Base-by-base conservation (phyloP, 2,329 filamentous ascomycete genomes). In the Blastomyces emzantsi region DNA sequence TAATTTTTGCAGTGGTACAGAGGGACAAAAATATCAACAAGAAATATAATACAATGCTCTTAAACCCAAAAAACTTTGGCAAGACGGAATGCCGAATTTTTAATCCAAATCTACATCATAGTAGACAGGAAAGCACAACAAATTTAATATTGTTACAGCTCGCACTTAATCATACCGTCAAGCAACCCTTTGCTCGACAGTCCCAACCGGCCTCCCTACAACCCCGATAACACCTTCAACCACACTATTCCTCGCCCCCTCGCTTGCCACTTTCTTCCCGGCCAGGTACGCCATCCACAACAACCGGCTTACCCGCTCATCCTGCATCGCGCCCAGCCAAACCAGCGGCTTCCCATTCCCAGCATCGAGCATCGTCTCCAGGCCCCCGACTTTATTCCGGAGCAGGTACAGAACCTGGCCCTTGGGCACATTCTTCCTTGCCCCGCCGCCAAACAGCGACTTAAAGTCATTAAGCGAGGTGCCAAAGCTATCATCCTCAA, bases 251-350 rank as follows among this genome's bases (percentile, higher is more conserved):
- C 93, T 83, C 19, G 92, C 90, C 2, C 83, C 81, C 74, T 96
- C 91, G 67, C 90, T 95, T 39, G 92, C 92, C 11, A 97, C 92
- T 70, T 87, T 91, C 74, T 85, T 89, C 0, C 94, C 94, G 4
- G 86, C 90, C 41, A 99, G 80, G 76, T 96, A 99, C 69, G 92
- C 89, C 73, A 97, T 77, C 93, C 93, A 97, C 28, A 97, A 78
- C 65, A 93, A 78, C 64, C 90, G 85, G 63, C 89, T 88, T 15
- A 99, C 80, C 62, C 93, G 81, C 78, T 94, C 90, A 72, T 97
- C 94, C 0, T 76, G 70, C 0, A 97, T 86, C 0, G 81, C 79
- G 1, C 94, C 94, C 69, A 97, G 74, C 73, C 74, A 83, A 74
- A 79, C 81, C 76, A 81, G 72, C 45, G 76, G 73, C 49, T 79